phyloP scores from a whole-genome alignment of 352 stramenopile species.

The Phytophthora chlamydospora region DNA sequence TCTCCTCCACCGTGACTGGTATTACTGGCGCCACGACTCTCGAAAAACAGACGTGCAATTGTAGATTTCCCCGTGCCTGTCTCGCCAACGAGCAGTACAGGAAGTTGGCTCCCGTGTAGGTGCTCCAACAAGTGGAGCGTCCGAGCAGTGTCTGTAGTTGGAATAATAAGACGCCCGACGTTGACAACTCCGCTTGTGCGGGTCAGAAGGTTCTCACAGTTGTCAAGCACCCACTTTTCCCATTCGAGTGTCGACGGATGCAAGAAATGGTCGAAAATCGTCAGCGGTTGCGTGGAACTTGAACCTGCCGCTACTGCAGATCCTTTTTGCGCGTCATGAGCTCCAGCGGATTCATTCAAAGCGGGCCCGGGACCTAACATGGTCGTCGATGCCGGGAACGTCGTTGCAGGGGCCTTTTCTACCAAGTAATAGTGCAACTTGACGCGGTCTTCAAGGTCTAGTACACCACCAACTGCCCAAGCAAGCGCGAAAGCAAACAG shows the following conservation, averaged over 20 bases:
- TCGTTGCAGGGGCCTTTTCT: conserved; percentile 34
- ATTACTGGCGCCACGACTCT: conserved; percentile 22
- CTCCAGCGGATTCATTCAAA: conserved; percentile 1
- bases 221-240: conserved; percentile 82
- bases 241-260: conserved; percentile 91
- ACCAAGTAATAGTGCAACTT: conserved; percentile 78
- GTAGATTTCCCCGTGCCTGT: conserved; percentile 90
- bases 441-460: conserved; percentile 81
- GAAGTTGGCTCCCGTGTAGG: conserved; percentile 54
- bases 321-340: conserved; percentile 13
- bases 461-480: conserved; percentile 85
- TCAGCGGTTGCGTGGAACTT: conserved; percentile 28
- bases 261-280: conserved; percentile 93
- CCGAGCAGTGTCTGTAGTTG: conserved; percentile 85
- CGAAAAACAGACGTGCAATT: conserved; percentile 80
- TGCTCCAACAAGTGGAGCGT: conserved; percentile 74
- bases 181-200: conserved; percentile 50
- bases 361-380: background rate
- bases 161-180: conserved; percentile 85
- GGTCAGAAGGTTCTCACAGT: conserved; percentile 34
- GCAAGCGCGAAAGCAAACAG: conserved; percentile 86
- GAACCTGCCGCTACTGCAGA: background rate
- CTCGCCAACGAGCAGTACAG: conserved; percentile 86
- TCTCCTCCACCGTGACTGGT: conserved; percentile 33
- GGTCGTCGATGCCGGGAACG: conserved; percentile 32